A percentile compares a stretch with the other conserved stretches of the same genome.
Conservation (phyloP, 768 basidiomycete genomes). For the Mycena vulgaris region DNA sequence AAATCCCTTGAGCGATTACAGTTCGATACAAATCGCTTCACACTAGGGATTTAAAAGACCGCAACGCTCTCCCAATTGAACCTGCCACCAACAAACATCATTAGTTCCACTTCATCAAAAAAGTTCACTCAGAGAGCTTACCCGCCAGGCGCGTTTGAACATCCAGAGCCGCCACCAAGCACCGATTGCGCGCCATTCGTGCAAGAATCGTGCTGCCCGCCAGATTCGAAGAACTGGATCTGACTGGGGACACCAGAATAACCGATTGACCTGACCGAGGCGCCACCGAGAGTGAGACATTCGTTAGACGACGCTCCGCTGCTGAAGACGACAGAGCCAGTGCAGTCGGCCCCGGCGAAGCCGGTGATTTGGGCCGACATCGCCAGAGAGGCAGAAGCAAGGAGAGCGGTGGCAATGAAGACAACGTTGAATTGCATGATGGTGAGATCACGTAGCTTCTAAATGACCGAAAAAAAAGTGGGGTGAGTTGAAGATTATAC, state of each 20-base stretch:
- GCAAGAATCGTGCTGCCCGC: constrained; percentile 1
- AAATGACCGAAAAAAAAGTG: background rate
- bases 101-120: too few species aligned
- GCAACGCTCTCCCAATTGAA: constrained; percentile 12
- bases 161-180: constrained; percentile 5
- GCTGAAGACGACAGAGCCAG: background rate
- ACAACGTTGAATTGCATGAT: constrained; percentile 21
- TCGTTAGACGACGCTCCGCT: background rate
- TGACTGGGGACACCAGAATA: constrained; percentile 4
- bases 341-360: background rate
- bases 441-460: constrained; percentile 7
- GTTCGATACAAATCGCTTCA: too few species aligned
- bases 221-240: constrained; percentile 3
- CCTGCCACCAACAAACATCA: background rate
- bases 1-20: background rate
- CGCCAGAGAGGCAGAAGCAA: background rate
- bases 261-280: background rate
- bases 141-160: constrained; percentile 1
- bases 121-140: background rate
- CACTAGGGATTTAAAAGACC: constrained; percentile 18
- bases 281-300: background rate
- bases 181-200: background rate
- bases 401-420: constrained; percentile 1
- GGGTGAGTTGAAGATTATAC: background rate
- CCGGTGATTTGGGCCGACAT: background rate